Base-by-base conservation (phyloP, 1,284 basidiomycete species). In the Ceratobasidium sp. region DNA sequence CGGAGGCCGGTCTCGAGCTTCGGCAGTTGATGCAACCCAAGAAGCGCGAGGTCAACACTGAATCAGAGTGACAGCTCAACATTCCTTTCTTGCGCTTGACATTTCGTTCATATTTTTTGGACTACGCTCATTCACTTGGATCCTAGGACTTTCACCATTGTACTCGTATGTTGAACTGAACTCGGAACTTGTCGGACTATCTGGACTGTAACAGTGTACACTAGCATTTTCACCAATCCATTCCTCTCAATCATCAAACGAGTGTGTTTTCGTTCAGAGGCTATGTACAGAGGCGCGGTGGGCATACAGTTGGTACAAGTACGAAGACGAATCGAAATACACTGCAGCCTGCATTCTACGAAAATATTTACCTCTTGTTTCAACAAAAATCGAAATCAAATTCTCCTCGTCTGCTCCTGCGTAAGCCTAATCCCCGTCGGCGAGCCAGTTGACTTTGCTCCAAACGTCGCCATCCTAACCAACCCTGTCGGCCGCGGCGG, bases 1-100 rank as follows among this genome's bases (percentile, higher is more conserved):
- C 65, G 7, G 25, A 55, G 25, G 65, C 65, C 52, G 65, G 65
- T n/a, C 50, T 68, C 40, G 65, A 68, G 40, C 52, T 55, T 27
- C 50, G 65, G 29, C 35, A 56, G 35, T 34, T 31, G 38, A 54
- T 68, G 42, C 25, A 42, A 31, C n/a, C 60, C 27, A 20, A 27
- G 17, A 50, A 25, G 15, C 20, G 13, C 31, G 25, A 29, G 32
- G 10, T 20, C 17, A 40, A 31, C 12, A 34, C 31, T 58, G 20
- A 25, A 8, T 15, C 13, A 27, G 27, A 31, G n/a, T 12, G n/a
- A 47, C 7, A 20, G 10, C 20, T 47, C 10, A 47, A 15, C 22
- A 6, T 10, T 47, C 20, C 10, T 47, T 47, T 10, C 22, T 47
- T 12, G 10, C 20, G 7, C 20, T 20, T 47, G 10, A 47, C 22